These are phyloP conservation scores for Vitis riparia DNA, from an alignment of 164 flowering plant species.

Conservation along the genomic window DNA sequence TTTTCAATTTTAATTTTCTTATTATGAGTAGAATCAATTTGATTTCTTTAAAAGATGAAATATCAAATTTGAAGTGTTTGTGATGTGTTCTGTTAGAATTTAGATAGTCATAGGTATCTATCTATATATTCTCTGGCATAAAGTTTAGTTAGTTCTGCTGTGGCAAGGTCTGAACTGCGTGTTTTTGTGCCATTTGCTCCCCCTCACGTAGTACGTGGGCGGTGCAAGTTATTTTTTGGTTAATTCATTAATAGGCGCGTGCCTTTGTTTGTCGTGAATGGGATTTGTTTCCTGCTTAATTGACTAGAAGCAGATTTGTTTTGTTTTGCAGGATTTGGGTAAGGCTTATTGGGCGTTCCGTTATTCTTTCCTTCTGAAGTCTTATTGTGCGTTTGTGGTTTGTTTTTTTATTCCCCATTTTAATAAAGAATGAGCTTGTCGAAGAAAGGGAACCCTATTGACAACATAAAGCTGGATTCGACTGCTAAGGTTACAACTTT, in stretches of 20 bases:
- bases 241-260: too few relatives aligned
- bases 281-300: constrained; percentile 2
- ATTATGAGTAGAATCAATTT: neutral
- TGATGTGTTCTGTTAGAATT: neutral
- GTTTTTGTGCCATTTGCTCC: neutral
- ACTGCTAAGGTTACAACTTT: constrained; percentile 47
- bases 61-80: neutral
- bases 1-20: neutral
- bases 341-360: constrained; percentile 17
- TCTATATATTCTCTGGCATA: too few relatives aligned
- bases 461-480: constrained; percentile 39
- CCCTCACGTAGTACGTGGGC: too few relatives aligned
- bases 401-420: constrained; percentile 3
- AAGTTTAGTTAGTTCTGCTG: neutral
- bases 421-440: constrained; percentile 70
- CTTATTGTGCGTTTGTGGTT: constrained; percentile 16
- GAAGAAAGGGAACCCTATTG: constrained; percentile 45
- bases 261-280: neutral
- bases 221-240: too few relatives aligned
- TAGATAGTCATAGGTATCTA: neutral
- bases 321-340: constrained; percentile 73
- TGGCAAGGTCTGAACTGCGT: neutral
- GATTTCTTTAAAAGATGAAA: neutral
- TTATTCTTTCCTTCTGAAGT: neutral
- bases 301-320: neutral